These are phyloP conservation scores for Daldinia loculata DNA, from an alignment of 495 filamentous ascomycete species.

Conservation along the genomic window DNA sequence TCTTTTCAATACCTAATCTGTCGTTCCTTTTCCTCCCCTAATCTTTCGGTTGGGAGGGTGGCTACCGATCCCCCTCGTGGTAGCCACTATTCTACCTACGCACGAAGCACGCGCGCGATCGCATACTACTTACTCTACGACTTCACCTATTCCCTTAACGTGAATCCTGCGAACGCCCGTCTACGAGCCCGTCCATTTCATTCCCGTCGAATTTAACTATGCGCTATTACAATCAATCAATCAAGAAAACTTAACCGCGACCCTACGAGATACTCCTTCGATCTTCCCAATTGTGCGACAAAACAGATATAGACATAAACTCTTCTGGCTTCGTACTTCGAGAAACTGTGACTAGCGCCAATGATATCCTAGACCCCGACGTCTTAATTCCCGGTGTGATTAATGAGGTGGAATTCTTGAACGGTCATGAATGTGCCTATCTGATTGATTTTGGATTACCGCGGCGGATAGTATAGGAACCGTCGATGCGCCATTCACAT, in stretches of 20 bases:
- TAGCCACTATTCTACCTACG: constrained; percentile 35
- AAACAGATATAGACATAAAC: constrained; percentile 5
- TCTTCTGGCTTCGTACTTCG: not conserved
- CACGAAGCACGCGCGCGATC: constrained; percentile 23
- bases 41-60: constrained; percentile 28
- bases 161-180: constrained; percentile 26
- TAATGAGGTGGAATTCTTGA: constrained; percentile 4
- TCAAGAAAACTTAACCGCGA: constrained; percentile 15
- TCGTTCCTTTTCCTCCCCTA: constrained; percentile 34
- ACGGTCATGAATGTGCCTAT: constrained; percentile 26
- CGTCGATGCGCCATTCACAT: constrained; percentile 15
- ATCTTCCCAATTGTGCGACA: constrained; percentile 11
- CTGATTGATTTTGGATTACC: constrained; percentile 26
- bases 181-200: constrained; percentile 16
- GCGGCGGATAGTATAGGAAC: constrained; percentile 35
- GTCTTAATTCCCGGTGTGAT: constrained; percentile 2
- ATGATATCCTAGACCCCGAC: constrained; percentile 16
- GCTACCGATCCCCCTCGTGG: constrained; percentile 32
- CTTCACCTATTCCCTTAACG: constrained; percentile 26
- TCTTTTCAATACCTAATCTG: constrained; percentile 27
- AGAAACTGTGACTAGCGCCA: constrained; percentile 11
- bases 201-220: constrained; percentile 31
- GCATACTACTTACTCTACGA: constrained; percentile 20
- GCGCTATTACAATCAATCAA: constrained; percentile 13
- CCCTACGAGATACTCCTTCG: constrained; percentile 12